phyloP scores from a whole-genome alignment of 805 yeast genomes.

The Wickerhamiella dianesei region DNA sequence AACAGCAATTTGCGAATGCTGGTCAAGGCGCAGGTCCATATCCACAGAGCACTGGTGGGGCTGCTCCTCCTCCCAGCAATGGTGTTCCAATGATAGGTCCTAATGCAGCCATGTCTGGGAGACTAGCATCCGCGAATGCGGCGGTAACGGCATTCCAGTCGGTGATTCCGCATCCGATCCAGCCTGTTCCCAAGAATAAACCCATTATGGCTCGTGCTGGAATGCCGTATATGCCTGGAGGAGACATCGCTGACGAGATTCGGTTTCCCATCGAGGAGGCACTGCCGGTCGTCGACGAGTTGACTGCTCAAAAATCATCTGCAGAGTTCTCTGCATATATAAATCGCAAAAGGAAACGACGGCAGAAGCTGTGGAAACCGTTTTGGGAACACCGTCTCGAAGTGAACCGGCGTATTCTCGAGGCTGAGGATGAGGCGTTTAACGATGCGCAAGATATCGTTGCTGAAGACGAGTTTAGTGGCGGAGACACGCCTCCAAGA shows the following conservation, averaged over 20 bases:
- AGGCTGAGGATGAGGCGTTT: conserved; percentile 16
- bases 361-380: conserved; percentile 22
- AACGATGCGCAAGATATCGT: conserved; percentile 15
- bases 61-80: neutral
- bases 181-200: conserved; percentile 12
- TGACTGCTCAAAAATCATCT: conserved; percentile 19
- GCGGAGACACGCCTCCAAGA: conserved; percentile 13
- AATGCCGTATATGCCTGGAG: conserved; percentile 18
- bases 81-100: neutral
- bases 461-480: conserved; percentile 15
- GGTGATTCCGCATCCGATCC: conserved; percentile 13
- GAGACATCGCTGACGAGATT: conserved; percentile 17
- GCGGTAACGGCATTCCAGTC: conserved; percentile 17
- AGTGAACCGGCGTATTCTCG: conserved; percentile 13
- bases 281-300: conserved; percentile 16
- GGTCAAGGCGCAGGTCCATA: neutral
- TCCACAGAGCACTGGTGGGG: neutral
- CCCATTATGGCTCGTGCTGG: conserved; percentile 13
- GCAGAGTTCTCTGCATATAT: conserved; percentile 18
- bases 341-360: conserved; percentile 19
- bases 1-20: neutral
- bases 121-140: conserved; percentile 17
- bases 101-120: conserved; percentile 5
- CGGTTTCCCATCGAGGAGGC: conserved; percentile 5
- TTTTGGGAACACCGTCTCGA: conserved; percentile 23